A percentile compares a stretch with the other conserved stretches of the same genome.
These are phyloP conservation scores for Amylostereum areolatum DNA, from an alignment of 1,284 basidiomycete genomes.

Conservation along the genomic window DNA sequence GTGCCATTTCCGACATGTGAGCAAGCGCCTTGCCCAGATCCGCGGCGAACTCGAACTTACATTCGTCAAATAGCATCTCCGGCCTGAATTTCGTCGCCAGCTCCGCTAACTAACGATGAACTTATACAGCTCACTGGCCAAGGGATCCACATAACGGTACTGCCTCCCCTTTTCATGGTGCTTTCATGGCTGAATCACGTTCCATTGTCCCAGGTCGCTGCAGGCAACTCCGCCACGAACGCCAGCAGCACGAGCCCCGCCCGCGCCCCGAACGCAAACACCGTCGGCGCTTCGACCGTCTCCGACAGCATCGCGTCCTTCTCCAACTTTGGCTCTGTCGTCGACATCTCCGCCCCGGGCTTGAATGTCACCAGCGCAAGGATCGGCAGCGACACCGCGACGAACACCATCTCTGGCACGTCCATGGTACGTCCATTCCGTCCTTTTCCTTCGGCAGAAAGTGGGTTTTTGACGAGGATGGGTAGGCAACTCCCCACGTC, in stretches of 20 bases:
- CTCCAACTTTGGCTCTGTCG: conserved; percentile 29
- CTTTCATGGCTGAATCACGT: background rate
- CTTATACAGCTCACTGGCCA: conserved; percentile 6
- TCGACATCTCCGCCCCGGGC: conserved; percentile 32
- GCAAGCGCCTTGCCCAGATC: background rate
- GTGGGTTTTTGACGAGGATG: background rate
- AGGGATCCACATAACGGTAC: conserved; percentile 26
- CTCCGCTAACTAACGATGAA: conserved; percentile 17
- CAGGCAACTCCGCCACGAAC: conserved; percentile 24
- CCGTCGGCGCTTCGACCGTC: conserved; percentile 58
- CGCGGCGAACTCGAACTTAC: background rate
- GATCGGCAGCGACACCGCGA: conserved; percentile 24
- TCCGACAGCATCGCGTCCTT: conserved; percentile 34
- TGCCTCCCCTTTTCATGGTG: background rate
- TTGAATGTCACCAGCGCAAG: conserved; percentile 25
- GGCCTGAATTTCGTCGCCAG: conserved; percentile 35
- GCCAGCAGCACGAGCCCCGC: conserved; percentile 24
- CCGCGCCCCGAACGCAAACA: conserved; percentile 44
- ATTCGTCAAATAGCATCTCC: conserved; percentile 36
- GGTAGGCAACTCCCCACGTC: conserved; percentile 24
- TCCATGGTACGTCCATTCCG: conserved; percentile 17
- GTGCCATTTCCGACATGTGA: conserved; percentile 17
- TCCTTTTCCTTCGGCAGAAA: background rate
- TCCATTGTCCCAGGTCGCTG: conserved; percentile 13
- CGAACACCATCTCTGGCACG: conserved; percentile 26